Evolutionary conservation across 78 protist genomes (phyloP).

Genomic region (Speleostelium caveatum): DNA sequence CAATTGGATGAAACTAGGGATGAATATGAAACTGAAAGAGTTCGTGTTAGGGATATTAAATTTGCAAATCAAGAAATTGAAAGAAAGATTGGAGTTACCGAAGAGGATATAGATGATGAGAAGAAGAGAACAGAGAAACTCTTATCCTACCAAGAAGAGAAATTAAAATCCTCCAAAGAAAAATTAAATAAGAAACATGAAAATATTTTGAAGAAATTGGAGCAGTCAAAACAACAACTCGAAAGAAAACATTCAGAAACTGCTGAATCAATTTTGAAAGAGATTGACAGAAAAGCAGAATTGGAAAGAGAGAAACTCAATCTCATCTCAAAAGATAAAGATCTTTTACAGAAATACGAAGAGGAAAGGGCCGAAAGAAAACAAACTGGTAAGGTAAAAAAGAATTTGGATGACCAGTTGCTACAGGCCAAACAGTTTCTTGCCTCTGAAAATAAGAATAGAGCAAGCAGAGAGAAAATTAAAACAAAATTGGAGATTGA

Average conservation of each 20-base stretch:
- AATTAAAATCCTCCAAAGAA: background rate
- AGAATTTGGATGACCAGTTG: conserved; percentile 53
- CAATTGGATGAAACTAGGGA: conserved; percentile 16
- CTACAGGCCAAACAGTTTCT: conserved; percentile 31
- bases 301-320: conserved; percentile 9
- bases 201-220: conserved; percentile 40
- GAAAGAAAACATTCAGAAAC: conserved; percentile 5
- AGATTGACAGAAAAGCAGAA: background rate
- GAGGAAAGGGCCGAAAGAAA: conserved; percentile 37
- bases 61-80: conserved; percentile 40
- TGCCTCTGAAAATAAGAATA: conserved; percentile 11
- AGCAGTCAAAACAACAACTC: conserved; percentile 22
- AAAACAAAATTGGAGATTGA: conserved; percentile 60
- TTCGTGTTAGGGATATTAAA: conserved; percentile 42
- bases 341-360: conserved; percentile 12
- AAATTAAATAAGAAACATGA: conserved; percentile 16
- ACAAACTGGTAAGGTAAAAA: conserved; percentile 18
- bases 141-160: conserved; percentile 27
- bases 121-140: conserved; percentile 30
- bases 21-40: conserved; percentile 8
- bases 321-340: conserved; percentile 11
- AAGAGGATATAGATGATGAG: conserved; percentile 55
- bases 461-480: conserved; percentile 15
- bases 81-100: conserved; percentile 2
- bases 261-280: conserved; percentile 5